Percentiles rank a stretch among this genome's conserved stretches.
Evolutionary conservation across 768 basidiomycete genomes (phyloP).

Genomic region (Boletellus ananas): DNA sequence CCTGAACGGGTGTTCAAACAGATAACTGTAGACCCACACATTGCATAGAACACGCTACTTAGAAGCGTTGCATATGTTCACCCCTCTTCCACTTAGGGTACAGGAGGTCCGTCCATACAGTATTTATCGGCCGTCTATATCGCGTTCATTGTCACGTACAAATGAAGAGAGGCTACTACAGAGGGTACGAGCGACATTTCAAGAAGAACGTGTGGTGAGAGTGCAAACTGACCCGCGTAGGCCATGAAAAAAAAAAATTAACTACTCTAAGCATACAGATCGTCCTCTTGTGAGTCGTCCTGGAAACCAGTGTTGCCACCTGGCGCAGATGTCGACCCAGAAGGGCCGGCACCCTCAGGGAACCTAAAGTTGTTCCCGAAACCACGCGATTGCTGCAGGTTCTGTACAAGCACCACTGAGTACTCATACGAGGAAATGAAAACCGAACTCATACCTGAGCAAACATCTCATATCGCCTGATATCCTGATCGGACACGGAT

Average conservation of each 20-base stretch:
- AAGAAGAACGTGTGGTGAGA: background rate
- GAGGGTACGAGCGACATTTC: background rate
- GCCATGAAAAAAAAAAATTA: background rate
- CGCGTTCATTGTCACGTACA: constrained; percentile 5
- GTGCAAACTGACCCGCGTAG: background rate
- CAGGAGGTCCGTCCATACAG: too few relatives aligned
- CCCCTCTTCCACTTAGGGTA: too few relatives aligned
- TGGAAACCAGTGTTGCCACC: constrained; percentile 76
- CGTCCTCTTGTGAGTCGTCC: constrained; percentile 86
- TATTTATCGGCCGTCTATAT: constrained; percentile 6
- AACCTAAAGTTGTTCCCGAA: constrained; percentile 98
- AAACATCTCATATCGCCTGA: constrained; percentile 98
- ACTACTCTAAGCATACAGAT: constrained; percentile 70
- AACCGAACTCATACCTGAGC: constrained; percentile 56
- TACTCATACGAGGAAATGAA: background rate
- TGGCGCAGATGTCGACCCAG: constrained; percentile 36
- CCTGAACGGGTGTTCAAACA: too few relatives aligned
- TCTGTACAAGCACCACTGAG: constrained; percentile 42
- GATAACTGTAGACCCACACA: too few relatives aligned
- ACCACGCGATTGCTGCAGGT: constrained; percentile 85
- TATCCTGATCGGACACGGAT: constrained; percentile 94
- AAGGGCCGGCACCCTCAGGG: constrained; percentile 65
- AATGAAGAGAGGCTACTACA: constrained; percentile 7
- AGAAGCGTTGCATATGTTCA: too few relatives aligned
- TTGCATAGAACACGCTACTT: too few relatives aligned